A percentile compares a stretch with the other conserved stretches of the same genome.
These are phyloP conservation scores for Bathelium albidoporum DNA, from an alignment of 495 filamentous ascomycete genomes.

Conservation along the genomic window DNA sequence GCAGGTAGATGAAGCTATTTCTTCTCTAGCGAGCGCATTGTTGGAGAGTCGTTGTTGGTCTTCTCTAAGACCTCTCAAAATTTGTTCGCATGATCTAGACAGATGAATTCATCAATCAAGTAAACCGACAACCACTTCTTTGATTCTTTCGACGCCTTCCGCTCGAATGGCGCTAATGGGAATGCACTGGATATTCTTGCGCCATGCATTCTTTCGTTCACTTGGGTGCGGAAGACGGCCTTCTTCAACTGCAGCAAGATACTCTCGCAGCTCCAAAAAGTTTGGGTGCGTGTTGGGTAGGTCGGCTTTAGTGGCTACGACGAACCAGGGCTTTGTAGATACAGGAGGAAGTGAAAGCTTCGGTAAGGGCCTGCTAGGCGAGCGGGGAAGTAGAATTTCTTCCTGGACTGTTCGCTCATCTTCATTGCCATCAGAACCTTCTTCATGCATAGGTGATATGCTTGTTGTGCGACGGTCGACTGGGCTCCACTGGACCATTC, in stretches of 20 bases:
- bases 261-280: slow-evolving; percentile 56
- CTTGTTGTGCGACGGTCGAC: neutral
- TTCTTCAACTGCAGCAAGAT: slow-evolving; percentile 50
- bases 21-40: no score
- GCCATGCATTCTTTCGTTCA: slow-evolving; percentile 57
- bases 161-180: slow-evolving; percentile 83
- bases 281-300: slow-evolving; percentile 67
- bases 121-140: slow-evolving; percentile 65
- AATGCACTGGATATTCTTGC: slow-evolving; percentile 52
- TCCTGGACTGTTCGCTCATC: neutral
- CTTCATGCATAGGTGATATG: slow-evolving; percentile 12
- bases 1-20: no score
- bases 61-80: no score
- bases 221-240: slow-evolving; percentile 59
- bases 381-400: slow-evolving; percentile 8
- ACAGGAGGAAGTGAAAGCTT: slow-evolving; percentile 47
- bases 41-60: no score
- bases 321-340: slow-evolving; percentile 88
- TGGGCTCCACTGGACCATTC: slow-evolving; percentile 14
- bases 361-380: slow-evolving; percentile 15
- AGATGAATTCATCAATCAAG: slow-evolving; percentile 49
- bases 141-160: slow-evolving; percentile 69
- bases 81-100: no score
- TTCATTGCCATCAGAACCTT: slow-evolving; percentile 6
- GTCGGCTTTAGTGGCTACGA: slow-evolving; percentile 93